A percentile compares a stretch with the other conserved stretches of the same genome.
These are phyloP conservation scores for Trametes villosa DNA, from an alignment of 768 basidiomycete genomes.

Conservation along the genomic window DNA sequence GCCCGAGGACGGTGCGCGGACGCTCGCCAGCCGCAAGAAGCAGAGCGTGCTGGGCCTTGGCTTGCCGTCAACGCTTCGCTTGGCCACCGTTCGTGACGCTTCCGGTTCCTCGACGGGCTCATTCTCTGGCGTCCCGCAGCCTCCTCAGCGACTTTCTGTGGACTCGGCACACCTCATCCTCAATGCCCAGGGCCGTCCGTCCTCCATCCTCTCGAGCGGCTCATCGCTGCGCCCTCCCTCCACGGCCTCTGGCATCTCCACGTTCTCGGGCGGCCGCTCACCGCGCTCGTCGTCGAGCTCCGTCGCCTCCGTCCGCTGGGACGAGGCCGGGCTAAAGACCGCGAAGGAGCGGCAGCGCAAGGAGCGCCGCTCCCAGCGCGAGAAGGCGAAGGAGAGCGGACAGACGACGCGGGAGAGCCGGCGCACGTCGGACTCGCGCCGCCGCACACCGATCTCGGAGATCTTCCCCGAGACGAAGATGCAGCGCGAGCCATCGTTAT, in stretches of 20 bases:
- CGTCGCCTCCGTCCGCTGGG: conserved; percentile 52
- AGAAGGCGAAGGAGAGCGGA: conserved; percentile 28
- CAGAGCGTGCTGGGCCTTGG: conserved; percentile 65
- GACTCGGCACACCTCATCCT: conserved; percentile 42
- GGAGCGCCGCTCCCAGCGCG: conserved; percentile 37
- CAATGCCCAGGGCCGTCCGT: conserved; percentile 39
- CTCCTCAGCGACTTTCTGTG: conserved; percentile 32
- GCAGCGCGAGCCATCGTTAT: conserved; percentile 18
- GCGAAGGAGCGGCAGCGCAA: conserved; percentile 47
- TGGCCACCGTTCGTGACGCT: conserved; percentile 24
- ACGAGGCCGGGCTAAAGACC: conserved; percentile 52
- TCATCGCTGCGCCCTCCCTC: conserved; percentile 56
- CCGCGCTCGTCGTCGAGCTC: conserved; percentile 37
- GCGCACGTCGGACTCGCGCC: conserved; percentile 53
- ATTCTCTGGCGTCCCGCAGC: conserved; percentile 15
- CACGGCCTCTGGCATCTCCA: conserved; percentile 43
- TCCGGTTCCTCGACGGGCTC: conserved; percentile 23
- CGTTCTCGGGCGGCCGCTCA: conserved; percentile 46
- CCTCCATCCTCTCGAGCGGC: conserved; percentile 44
- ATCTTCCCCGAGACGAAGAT: conserved; percentile 56
- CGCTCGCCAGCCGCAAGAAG: conserved; percentile 56
- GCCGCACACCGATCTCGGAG: conserved; percentile 56
- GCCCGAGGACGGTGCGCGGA: conserved; percentile 38
- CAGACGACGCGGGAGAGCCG: conserved; percentile 46
- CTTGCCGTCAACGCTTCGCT: conserved; percentile 49